A percentile compares a stretch with the other conserved stretches of the same genome.
Conservation (phyloP, 2,329 filamentous ascomycete genomes). For the Sclerotiophoma versabilis region DNA sequence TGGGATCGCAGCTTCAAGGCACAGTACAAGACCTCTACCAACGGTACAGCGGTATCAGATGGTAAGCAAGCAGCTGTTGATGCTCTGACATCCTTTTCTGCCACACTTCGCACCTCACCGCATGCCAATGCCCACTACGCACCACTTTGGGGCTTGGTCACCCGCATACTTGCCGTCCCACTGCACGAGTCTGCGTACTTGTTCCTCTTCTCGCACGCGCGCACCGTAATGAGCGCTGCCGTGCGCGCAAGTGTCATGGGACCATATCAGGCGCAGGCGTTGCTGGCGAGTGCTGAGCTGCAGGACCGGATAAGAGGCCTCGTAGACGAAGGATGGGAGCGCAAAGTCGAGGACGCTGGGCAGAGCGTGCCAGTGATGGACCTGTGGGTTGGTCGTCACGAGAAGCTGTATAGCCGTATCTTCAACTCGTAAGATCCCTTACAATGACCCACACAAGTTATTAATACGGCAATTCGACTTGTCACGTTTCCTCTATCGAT, state of each 20-base stretch:
- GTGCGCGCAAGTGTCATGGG: constrained; percentile 80
- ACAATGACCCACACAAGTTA: too few relatives aligned
- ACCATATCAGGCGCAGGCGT: constrained; percentile 78
- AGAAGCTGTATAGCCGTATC: constrained; percentile 83
- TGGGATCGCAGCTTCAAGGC: constrained; percentile 75
- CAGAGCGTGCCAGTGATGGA: constrained; percentile 81
- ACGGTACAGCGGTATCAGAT: neutral
- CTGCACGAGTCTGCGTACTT: constrained; percentile 73
- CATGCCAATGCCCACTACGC: constrained; percentile 67
- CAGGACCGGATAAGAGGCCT: constrained; percentile 64
- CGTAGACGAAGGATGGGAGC: constrained; percentile 67
- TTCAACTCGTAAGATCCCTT: constrained; percentile 90
- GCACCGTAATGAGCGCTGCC: constrained; percentile 77
- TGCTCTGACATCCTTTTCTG: constrained; percentile 40
- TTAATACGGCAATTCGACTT: too few relatives aligned
- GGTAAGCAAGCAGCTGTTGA: constrained; percentile 22
- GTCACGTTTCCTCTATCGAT: neutral
- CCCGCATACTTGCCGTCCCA: constrained; percentile 66
- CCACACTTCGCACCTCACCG: constrained; percentile 36
- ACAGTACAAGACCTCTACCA: constrained; percentile 22
- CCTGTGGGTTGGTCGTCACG: constrained; percentile 82
- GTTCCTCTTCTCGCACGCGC: constrained; percentile 78
- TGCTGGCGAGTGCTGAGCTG: constrained; percentile 69
- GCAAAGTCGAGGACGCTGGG: constrained; percentile 69
- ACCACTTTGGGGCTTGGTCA: constrained; percentile 73